Evolutionary conservation across 495 filamentous ascomycete species (phyloP).

Genomic region (Podospora appendiculata): DNA sequence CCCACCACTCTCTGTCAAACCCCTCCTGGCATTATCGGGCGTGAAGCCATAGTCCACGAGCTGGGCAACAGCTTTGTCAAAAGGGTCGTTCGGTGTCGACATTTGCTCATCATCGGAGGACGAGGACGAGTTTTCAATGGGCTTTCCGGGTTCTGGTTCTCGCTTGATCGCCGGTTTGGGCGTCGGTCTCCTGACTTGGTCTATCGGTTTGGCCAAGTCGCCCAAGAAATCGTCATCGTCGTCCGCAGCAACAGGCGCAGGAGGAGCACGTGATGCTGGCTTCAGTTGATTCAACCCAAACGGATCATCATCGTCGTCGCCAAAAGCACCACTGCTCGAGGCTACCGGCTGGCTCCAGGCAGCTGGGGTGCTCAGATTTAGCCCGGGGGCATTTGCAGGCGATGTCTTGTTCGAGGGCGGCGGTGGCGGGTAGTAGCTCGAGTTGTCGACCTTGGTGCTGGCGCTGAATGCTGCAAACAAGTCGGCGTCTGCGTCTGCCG

Average conservation of each 20-base stretch:
- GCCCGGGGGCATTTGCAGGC: constrained; percentile 15
- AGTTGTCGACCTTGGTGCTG: constrained; percentile 52
- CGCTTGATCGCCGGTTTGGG: constrained; percentile 23
- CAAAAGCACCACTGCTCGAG: constrained; percentile 11
- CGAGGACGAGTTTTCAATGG: constrained; percentile 36
- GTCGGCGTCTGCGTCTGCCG: constrained; percentile 44
- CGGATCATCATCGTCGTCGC: constrained; percentile 60
- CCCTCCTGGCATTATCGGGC: constrained; percentile 67
- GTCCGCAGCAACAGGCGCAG: constrained; percentile 46
- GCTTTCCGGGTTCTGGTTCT: constrained; percentile 35
- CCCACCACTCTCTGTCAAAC: constrained; percentile 68
- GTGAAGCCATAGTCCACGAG: constrained; percentile 94
- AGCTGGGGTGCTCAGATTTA: constrained; percentile 29
- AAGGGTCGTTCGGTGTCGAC: constrained; percentile 43
- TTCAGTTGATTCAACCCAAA: constrained; percentile 75
- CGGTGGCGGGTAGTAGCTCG: constrained; percentile 52
- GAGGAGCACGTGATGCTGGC: constrained; percentile 25
- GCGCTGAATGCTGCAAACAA: constrained; percentile 55
- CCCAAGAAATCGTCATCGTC: constrained; percentile 92
- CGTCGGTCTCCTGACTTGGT: constrained; percentile 50
- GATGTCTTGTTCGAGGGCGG: constrained; percentile 16
- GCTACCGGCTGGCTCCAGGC: constrained; percentile 26
- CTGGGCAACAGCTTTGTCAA: constrained; percentile 79
- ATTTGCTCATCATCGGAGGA: constrained; percentile 29
- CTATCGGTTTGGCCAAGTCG: constrained; percentile 76